phyloP scores from a whole-genome alignment of 768 basidiomycete genomes.

The Tremella mesenterica region DNA sequence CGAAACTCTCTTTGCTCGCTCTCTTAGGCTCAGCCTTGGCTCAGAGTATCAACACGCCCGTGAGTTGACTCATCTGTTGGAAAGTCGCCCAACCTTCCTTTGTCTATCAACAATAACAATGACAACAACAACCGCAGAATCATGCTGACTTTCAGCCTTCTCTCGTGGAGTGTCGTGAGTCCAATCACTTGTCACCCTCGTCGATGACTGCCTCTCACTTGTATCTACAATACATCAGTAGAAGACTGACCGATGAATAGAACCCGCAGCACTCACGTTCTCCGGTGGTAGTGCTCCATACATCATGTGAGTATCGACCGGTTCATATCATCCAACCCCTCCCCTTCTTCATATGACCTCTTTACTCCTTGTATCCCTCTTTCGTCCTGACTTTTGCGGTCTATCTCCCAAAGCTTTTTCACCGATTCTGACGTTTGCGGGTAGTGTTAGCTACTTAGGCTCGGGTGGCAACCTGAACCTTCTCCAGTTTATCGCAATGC shows the following conservation, averaged over 20 bases:
- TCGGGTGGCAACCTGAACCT: too few relatives aligned
- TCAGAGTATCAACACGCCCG: constrained; percentile 41
- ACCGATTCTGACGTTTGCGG: too few relatives aligned
- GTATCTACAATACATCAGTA: too few relatives aligned
- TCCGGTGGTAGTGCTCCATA: constrained; percentile 34
- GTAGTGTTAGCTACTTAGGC: too few relatives aligned
- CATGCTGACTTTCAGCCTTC: constrained; percentile 27
- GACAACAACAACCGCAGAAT: neutral
- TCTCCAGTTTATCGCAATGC: too few relatives aligned
- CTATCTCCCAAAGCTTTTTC: neutral
- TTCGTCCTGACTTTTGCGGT: neutral
- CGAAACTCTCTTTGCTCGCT: constrained; percentile 23
- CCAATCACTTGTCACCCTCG: too few relatives aligned
- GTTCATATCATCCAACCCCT: neutral
- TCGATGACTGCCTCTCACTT: too few relatives aligned
- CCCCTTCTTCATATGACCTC: neutral
- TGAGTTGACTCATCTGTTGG: constrained; percentile 15
- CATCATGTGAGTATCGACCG: constrained; percentile 34
- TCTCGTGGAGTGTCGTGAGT: constrained; percentile 38
- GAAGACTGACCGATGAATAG: constrained; percentile 1
- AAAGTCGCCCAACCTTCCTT: neutral
- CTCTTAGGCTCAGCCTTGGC: constrained; percentile 32
- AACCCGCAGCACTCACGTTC: constrained; percentile 31
- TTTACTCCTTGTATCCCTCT: neutral
- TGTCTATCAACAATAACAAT: too few relatives aligned